Conservation (phyloP, 1,284 basidiomycete genomes). For the Pseudozyma flocculosa region DNA sequence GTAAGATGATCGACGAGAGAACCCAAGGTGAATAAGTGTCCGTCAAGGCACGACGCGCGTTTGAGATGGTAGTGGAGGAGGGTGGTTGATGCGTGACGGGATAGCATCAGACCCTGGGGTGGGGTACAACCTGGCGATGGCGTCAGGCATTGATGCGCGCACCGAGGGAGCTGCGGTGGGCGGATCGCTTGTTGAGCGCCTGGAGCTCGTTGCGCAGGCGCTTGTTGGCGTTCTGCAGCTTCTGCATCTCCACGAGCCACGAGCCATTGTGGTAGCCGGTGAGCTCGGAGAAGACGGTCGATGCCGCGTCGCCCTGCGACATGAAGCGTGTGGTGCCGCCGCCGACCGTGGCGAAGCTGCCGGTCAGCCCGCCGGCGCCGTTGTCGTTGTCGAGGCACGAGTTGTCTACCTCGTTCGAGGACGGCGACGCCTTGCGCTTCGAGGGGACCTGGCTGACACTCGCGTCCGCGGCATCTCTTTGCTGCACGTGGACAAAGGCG, state of each 20-base stretch:
- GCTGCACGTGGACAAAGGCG: slow-evolving; percentile 31
- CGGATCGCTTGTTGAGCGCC: slow-evolving; percentile 7
- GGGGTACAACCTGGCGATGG: no score
- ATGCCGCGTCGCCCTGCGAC: slow-evolving; percentile 24
- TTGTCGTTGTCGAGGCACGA: slow-evolving; percentile 2
- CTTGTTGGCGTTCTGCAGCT: slow-evolving; percentile 28
- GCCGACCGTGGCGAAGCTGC: slow-evolving; percentile 6
- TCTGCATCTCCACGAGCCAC: slow-evolving; percentile 39
- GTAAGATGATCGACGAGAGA: no score
- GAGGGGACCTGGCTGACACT: slow-evolving; percentile 2
- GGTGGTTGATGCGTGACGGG: no score
- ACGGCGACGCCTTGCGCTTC: slow-evolving; percentile 15
- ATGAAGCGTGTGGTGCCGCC: slow-evolving; percentile 14
- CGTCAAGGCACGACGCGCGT: no score
- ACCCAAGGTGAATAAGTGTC: no score
- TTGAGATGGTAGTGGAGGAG: no score
- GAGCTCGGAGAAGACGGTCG: slow-evolving; percentile 26
- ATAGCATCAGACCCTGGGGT: no score
- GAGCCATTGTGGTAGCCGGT: slow-evolving; percentile 26
- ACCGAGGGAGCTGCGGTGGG: no score
- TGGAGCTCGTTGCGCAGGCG: slow-evolving; percentile 16
- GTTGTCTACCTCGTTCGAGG: no score
- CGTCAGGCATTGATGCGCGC: no score
- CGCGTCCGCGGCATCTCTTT: no score
- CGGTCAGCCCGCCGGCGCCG: slow-evolving; percentile 19